Conservation (phyloP, 495 filamentous ascomycete genomes). For the Penicillium desertorum region DNA sequence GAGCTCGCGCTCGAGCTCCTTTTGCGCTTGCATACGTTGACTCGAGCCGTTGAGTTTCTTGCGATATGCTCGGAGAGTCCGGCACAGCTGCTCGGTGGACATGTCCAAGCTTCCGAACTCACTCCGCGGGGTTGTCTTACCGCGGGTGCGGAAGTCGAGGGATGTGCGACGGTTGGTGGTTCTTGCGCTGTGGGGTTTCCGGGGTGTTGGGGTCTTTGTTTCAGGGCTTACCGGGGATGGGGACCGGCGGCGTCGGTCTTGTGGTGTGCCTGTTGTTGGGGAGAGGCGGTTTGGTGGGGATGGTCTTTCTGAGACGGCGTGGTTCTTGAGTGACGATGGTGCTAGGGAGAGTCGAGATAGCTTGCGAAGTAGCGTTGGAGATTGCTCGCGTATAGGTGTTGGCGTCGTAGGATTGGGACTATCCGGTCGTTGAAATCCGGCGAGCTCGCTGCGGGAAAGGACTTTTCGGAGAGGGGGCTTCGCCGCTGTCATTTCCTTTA, state of each 20-base stretch:
- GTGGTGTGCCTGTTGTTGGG: constrained; percentile 29
- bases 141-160: constrained; percentile 54
- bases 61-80: constrained; percentile 75
- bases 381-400: constrained; percentile 54
- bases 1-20: constrained; percentile 79
- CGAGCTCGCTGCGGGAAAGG: constrained; percentile 72
- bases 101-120: constrained; percentile 67
- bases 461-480: constrained; percentile 70
- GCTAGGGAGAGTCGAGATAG: constrained; percentile 47
- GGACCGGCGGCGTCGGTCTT: constrained; percentile 39
- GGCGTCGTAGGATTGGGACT: constrained; percentile 46
- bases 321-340: constrained; percentile 34
- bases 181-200: constrained; percentile 21
- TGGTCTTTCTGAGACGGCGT: constrained; percentile 28
- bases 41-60: constrained; percentile 70
- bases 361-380: constrained; percentile 64
- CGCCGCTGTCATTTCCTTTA: constrained; percentile 55
- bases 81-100: constrained; percentile 77
- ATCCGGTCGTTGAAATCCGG: constrained; percentile 66
- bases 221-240: constrained; percentile 48
- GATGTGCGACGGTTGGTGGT: constrained; percentile 52
- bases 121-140: constrained; percentile 51
- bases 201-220: constrained; percentile 21
- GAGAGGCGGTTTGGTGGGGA: constrained; percentile 41
- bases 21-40: constrained; percentile 62